Evolutionary conservation across 1,284 basidiomycete genomes (phyloP).

Genomic region (Gomphus sp.): DNA sequence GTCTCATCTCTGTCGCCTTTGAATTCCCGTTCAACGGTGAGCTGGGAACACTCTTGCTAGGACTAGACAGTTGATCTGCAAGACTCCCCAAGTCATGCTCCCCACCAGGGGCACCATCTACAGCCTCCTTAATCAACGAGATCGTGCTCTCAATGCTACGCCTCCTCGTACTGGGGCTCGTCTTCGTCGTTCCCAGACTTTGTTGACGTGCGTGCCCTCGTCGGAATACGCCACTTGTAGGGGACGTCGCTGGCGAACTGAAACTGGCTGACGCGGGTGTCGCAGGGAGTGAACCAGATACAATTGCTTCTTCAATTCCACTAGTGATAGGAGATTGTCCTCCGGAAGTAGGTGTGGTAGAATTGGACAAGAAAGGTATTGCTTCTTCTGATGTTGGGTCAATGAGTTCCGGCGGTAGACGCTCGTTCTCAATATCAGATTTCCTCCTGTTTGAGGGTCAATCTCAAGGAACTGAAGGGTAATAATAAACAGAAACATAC

Average conservation of each 20-base stretch:
- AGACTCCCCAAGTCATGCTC: neutral
- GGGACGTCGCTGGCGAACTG: conserved; percentile 16
- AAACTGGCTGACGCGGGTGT: neutral
- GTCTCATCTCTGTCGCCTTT: neutral
- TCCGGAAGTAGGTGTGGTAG: conserved; percentile 4
- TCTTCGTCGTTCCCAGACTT: conserved; percentile 94
- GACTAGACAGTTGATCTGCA: conserved; percentile 1
- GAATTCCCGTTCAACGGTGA: neutral
- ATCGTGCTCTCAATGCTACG: conserved; percentile 95
- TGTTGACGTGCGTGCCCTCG: conserved; percentile 81
- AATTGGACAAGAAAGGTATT: conserved; percentile 20
- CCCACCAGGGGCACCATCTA: neutral
- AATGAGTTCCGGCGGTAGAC: conserved; percentile 89
- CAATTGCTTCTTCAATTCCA: neutral
- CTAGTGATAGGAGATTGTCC: neutral
- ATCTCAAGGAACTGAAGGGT: neutral
- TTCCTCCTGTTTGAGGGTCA: conserved; percentile 55
- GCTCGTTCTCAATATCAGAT: conserved; percentile 98
- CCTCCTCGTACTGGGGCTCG: conserved; percentile 87
- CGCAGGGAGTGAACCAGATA: neutral
- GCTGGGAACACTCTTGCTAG: neutral
- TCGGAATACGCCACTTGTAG: conserved; percentile 34
- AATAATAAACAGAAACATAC: conserved; percentile 39
- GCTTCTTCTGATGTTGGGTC: conserved; percentile 65
- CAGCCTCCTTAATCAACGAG: conserved; percentile 67